Percentiles rank a stretch among this genome's conserved stretches.
phyloP scores from a whole-genome alignment of 495 filamentous ascomycete genomes.

The Neurospora sp. region DNA sequence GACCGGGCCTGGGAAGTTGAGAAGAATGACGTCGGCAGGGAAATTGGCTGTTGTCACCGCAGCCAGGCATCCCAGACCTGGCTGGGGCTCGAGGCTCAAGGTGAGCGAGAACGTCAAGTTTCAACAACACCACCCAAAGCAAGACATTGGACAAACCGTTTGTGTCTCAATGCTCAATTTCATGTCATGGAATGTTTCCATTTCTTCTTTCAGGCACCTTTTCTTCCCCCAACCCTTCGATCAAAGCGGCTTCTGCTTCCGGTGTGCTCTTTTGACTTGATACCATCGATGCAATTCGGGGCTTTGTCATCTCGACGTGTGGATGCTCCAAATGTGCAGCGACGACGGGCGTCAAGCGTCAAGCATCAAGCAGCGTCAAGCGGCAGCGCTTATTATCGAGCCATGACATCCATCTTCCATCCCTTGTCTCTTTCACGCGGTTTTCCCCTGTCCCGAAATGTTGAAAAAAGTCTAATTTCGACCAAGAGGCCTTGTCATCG shows the following conservation, averaged over 20 bases:
- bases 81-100: not conserved
- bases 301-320: not conserved
- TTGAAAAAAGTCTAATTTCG: not conserved
- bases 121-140: not conserved
- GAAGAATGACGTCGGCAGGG: not conserved
- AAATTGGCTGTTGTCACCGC: not conserved
- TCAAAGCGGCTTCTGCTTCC: not conserved
- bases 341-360: not conserved
- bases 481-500: not conserved
- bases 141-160: not conserved
- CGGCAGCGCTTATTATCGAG: not conserved
- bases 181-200: not conserved
- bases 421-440: not conserved
- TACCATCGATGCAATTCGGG: too few relatives aligned
- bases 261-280: not conserved
- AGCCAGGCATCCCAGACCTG: not conserved
- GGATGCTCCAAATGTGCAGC: not conserved
- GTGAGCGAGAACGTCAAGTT: not conserved
- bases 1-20: not conserved
- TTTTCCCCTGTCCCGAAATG: not conserved
- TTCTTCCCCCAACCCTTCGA: not conserved
- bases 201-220: not conserved
- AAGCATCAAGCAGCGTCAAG: not conserved
- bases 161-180: not conserved
- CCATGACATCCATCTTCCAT: not conserved